Evolutionary conservation across 169 alveolate species (phyloP).

Genomic region (Eimeria falciformis): DNA sequence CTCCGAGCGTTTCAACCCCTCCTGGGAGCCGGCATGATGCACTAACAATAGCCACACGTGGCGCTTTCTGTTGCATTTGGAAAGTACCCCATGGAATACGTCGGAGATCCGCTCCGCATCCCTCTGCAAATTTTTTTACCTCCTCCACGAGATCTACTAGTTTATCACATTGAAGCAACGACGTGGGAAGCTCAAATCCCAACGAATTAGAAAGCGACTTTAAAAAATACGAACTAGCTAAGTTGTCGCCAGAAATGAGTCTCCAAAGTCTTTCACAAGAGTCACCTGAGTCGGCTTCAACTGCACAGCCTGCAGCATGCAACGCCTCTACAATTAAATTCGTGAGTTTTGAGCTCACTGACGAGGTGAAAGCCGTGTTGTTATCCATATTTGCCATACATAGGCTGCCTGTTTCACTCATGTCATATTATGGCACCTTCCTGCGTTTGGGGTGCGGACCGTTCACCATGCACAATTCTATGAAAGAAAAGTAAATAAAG

Average conservation of each 20-base stretch:
- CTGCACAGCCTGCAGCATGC: constrained; percentile 52
- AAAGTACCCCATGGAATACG: not conserved
- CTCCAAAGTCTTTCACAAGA: constrained; percentile 38
- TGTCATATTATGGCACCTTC: constrained; percentile 21
- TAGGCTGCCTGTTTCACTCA: constrained; percentile 38
- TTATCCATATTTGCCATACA: constrained; percentile 2
- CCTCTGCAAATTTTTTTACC: constrained; percentile 25
- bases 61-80: not conserved
- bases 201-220: constrained; percentile 60
- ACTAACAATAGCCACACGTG: constrained; percentile 77
- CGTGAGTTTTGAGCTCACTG: not conserved
- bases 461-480: too few species aligned
- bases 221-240: constrained; percentile 54
- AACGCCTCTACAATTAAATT: constrained; percentile 45
- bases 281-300: constrained; percentile 28
- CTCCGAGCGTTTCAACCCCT: constrained; percentile 75
- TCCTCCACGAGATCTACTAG: constrained; percentile 32
- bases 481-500: too few species aligned
- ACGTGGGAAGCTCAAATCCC: constrained; percentile 42
- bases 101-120: not conserved
- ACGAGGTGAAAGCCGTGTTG: not conserved
- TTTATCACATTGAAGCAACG: constrained; percentile 15
- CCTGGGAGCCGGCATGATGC: constrained; percentile 84
- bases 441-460: too few species aligned
- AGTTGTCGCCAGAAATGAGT: constrained; percentile 24